These are phyloP conservation scores for Imleria badia DNA, from an alignment of 768 basidiomycete species.

Conservation along the genomic window DNA sequence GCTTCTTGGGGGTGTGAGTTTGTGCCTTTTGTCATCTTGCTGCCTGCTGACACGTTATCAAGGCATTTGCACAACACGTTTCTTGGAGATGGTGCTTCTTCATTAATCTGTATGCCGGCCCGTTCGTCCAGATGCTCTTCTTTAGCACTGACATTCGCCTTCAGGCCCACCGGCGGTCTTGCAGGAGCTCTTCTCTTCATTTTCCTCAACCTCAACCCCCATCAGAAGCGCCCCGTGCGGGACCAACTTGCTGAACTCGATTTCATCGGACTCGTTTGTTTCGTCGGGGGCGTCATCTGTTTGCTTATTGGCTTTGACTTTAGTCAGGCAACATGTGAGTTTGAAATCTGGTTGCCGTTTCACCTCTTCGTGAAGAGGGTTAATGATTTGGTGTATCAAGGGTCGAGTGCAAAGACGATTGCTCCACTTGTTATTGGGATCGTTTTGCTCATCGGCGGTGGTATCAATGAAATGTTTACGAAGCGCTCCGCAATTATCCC, in stretches of 20 bases:
- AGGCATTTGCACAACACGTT: slow-evolving; percentile 69
- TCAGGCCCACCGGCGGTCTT: slow-evolving; percentile 71
- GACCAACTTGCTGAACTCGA: slow-evolving; percentile 70
- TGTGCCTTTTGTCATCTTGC: background rate
- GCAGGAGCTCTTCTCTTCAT: slow-evolving; percentile 62
- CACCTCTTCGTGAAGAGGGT: background rate
- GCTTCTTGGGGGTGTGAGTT: slow-evolving; percentile 74
- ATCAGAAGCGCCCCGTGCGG: slow-evolving; percentile 52
- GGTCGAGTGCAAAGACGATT: slow-evolving; percentile 61
- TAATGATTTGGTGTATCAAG: slow-evolving; percentile 30
- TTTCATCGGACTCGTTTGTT: slow-evolving; percentile 62
- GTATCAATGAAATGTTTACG: slow-evolving; percentile 61
- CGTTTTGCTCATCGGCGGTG: slow-evolving; percentile 48
- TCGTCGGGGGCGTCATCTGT: slow-evolving; percentile 65
- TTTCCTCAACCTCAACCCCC: slow-evolving; percentile 81
- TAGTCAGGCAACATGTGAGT: slow-evolving; percentile 65
- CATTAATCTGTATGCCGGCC: slow-evolving; percentile 60
- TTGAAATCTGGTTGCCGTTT: background rate
- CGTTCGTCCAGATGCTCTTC: background rate
- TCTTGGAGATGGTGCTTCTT: slow-evolving; percentile 87
- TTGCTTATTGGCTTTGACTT: slow-evolving; percentile 73
- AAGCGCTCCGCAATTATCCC: slow-evolving; percentile 70
- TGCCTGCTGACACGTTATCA: slow-evolving; percentile 3
- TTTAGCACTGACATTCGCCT: background rate
- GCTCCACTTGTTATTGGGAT: slow-evolving; percentile 59